phyloP scores from a whole-genome alignment of 2,329 filamentous ascomycete genomes.

The Aspergillus tanneri region DNA sequence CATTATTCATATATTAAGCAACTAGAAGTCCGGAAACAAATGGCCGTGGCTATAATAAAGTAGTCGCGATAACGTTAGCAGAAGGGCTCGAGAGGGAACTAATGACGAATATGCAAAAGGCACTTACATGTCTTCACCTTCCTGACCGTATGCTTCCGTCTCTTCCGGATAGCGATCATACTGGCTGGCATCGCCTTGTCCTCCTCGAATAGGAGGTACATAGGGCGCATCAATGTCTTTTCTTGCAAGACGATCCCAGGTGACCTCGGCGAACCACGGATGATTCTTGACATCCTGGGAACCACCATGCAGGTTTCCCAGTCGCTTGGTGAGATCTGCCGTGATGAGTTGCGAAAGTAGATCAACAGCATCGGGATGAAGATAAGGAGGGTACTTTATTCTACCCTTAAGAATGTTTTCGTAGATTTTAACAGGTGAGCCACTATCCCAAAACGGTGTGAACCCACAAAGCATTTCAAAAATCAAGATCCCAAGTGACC shows the following conservation, averaged over 20 bases:
- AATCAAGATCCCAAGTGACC: constrained; percentile 96
- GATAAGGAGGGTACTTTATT: constrained; percentile 95
- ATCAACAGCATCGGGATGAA: constrained; percentile 91
- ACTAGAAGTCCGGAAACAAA: constrained; percentile 72
- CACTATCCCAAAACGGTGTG: constrained; percentile 98
- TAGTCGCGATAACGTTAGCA: neutral
- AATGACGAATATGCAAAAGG: constrained; percentile 1
- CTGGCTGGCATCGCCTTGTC: constrained; percentile 90
- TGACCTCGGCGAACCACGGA: constrained; percentile 95
- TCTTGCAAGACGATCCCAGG: constrained; percentile 88
- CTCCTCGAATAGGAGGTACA: constrained; percentile 90
- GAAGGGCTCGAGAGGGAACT: too few relatives aligned
- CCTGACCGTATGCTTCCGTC: constrained; percentile 81
- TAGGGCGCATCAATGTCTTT: constrained; percentile 99
- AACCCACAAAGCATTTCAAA: constrained; percentile 99
- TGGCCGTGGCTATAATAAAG: constrained; percentile 62
- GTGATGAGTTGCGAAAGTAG: constrained; percentile 91
- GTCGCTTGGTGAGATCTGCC: constrained; percentile 85
- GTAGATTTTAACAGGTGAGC: constrained; percentile 98
- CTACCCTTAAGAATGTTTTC: constrained; percentile 96
- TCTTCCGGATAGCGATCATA: constrained; percentile 99
- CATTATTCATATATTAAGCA: constrained; percentile 31
- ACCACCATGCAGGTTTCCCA: constrained; percentile 91
- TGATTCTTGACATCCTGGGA: constrained; percentile 92
- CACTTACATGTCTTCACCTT: constrained; percentile 82